Evolutionary conservation across 1,284 basidiomycete genomes (phyloP).

Genomic region (Ganoderma lingzhi): DNA sequence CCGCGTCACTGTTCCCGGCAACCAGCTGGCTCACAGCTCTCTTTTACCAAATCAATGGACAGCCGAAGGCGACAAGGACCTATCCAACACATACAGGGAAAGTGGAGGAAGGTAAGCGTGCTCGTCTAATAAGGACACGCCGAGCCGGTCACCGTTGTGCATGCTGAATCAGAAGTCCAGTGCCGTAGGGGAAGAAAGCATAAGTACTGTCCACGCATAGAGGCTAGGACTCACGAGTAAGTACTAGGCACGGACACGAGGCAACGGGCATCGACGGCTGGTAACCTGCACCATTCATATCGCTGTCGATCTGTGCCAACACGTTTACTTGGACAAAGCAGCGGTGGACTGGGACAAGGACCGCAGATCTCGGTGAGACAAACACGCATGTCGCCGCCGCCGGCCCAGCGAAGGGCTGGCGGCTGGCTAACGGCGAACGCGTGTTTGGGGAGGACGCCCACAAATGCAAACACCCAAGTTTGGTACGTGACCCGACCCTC

Average conservation of each 20-base stretch:
- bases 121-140: not conserved
- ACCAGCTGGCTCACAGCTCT: no score
- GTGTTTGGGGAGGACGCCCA: slow-evolving; percentile 23
- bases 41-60: not conserved
- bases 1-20: not conserved
- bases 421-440: slow-evolving; percentile 12
- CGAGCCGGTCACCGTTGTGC: not conserved
- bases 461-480: slow-evolving; percentile 30
- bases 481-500: slow-evolving; percentile 22
- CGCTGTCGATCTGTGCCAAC: not conserved
- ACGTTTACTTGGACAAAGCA: not conserved
- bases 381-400: not conserved
- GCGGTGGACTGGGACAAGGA: no score
- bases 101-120: not conserved
- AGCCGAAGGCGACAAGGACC: no score
- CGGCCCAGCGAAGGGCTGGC: no score
- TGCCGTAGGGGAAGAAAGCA: no score
- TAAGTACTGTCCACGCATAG: not conserved
- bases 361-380: slow-evolving; percentile 13
- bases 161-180: not conserved
- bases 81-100: no score
- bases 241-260: no score
- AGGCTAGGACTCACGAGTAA: no score
- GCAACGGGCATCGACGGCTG: no score
- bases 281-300: no score